Evolutionary conservation across 2,329 filamentous ascomycete genomes (phyloP).

Genomic region (Pyrenophora teres): DNA sequence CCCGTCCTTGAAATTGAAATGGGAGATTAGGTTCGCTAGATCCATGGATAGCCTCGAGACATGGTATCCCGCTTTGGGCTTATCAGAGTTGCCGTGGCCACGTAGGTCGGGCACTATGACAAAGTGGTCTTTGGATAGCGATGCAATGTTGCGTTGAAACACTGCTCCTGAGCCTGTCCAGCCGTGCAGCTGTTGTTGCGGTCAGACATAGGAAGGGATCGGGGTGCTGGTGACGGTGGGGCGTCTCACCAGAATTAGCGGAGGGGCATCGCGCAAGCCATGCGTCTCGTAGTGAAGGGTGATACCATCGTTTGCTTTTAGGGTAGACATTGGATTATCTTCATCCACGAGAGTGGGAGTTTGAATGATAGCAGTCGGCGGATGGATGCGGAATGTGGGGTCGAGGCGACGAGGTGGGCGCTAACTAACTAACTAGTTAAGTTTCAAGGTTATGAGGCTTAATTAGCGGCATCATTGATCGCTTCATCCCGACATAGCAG

Average conservation of each 20-base stretch:
- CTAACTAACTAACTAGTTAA: no score
- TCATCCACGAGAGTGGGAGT: neutral
- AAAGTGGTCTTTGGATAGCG: slow-evolving; percentile 12
- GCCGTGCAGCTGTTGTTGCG: slow-evolving; percentile 27
- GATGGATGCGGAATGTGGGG: no score
- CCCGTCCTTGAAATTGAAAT: slow-evolving; percentile 17
- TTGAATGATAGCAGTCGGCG: no score
- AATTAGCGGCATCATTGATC: no score
- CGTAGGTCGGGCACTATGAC: slow-evolving; percentile 31
- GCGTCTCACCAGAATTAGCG: slow-evolving; percentile 19
- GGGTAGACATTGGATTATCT: slow-evolving; percentile 13
- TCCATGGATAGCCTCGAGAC: slow-evolving; percentile 36
- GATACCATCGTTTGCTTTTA: slow-evolving; percentile 24
- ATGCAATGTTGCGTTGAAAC: slow-evolving; percentile 23
- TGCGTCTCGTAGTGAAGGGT: slow-evolving; percentile 17
- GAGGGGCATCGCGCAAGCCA: slow-evolving; percentile 8
- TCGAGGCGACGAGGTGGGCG: no score
- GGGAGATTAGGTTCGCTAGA: slow-evolving; percentile 28
- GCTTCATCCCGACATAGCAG: no score
- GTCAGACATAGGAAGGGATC: neutral
- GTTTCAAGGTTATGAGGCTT: no score
- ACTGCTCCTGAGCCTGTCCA: slow-evolving; percentile 32
- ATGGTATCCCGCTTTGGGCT: slow-evolving; percentile 33
- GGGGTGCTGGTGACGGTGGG: neutral
- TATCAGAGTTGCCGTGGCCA: slow-evolving; percentile 32